Conservation (phyloP, 257 asterid genomes). For the Vinca minor region DNA sequence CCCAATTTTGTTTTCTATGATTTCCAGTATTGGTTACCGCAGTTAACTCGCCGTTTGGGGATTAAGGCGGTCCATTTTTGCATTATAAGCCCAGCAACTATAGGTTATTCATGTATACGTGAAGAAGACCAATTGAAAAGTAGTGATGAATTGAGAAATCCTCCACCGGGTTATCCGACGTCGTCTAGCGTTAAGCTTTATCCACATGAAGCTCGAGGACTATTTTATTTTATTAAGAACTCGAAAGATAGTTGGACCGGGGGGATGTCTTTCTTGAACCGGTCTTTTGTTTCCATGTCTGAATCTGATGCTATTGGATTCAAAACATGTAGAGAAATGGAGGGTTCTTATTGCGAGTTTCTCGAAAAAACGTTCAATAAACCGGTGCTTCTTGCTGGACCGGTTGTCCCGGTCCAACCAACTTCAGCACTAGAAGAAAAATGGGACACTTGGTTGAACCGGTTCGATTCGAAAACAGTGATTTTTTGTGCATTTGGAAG, state of each 20-base stretch:
- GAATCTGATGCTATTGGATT: conserved; percentile 16
- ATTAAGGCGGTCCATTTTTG: conserved; percentile 34
- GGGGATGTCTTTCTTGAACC: conserved; percentile 8
- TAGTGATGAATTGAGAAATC: conserved; percentile 2
- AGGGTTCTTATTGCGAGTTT: conserved; percentile 19
- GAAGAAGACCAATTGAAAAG: background rate
- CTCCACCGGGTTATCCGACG: conserved; percentile 22
- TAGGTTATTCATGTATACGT: conserved; percentile 10
- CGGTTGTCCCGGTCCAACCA: conserved; percentile 14
- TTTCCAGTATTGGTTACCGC: conserved; percentile 41
- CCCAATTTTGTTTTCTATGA: conserved; percentile 50
- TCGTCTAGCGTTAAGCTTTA: conserved; percentile 9
- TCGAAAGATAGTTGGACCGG: conserved; percentile 9
- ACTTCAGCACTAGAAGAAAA: conserved; percentile 8
- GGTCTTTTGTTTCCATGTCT: background rate
- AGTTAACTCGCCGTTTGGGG: conserved; percentile 23
- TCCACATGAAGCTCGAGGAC: conserved; percentile 17
- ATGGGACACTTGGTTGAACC: conserved; percentile 13
- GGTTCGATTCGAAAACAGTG: conserved; percentile 10
- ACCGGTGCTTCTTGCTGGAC: conserved; percentile 16
- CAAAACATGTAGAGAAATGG: conserved; percentile 17
- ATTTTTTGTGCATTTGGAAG: conserved; percentile 26
- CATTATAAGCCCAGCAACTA: conserved; percentile 17
- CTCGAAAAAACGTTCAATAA: conserved; percentile 6
- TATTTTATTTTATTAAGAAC: background rate